These are phyloP conservation scores for Daedaleopsis sinensis DNA, from an alignment of 768 basidiomycete genomes.

Conservation along the genomic window DNA sequence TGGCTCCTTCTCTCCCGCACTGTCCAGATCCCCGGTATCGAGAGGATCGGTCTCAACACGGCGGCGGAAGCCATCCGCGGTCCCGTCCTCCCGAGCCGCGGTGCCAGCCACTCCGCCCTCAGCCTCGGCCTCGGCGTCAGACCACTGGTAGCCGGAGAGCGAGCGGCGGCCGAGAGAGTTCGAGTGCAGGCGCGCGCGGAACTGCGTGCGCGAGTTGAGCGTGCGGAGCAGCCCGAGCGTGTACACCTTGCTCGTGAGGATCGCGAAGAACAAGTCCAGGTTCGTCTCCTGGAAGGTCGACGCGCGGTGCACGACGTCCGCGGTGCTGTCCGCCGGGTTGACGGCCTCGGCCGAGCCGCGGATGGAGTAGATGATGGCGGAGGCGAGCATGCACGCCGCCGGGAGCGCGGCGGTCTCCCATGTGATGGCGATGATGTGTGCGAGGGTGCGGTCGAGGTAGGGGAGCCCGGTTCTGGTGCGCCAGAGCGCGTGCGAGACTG, in stretches of 20 bases:
- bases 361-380: constrained; percentile 31
- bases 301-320: not conserved
- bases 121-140: constrained; percentile 11
- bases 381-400: constrained; percentile 35
- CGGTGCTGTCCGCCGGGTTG: no score
- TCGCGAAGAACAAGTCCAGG: constrained; percentile 45
- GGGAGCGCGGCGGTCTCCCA: constrained; percentile 42
- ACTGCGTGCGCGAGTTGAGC: constrained; percentile 32
- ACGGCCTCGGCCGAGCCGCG: constrained; percentile 1
- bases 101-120: no score
- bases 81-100: not conserved
- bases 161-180: constrained; percentile 45
- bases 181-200: constrained; percentile 39
- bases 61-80: not conserved
- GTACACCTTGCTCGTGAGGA: constrained; percentile 54
- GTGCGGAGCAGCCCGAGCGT: constrained; percentile 32
- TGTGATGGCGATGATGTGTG: constrained; percentile 43
- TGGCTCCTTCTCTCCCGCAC: not conserved
- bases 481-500: constrained; percentile 48
- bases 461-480: constrained; percentile 37
- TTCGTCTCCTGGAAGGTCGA: constrained; percentile 3
- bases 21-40: not conserved
- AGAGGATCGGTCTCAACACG: not conserved
- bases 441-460: constrained; percentile 42
- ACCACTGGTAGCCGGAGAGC: constrained; percentile 42